These are phyloP conservation scores for Glycine latifolia DNA, from an alignment of 306 rosid genomes.

Conservation along the genomic window DNA sequence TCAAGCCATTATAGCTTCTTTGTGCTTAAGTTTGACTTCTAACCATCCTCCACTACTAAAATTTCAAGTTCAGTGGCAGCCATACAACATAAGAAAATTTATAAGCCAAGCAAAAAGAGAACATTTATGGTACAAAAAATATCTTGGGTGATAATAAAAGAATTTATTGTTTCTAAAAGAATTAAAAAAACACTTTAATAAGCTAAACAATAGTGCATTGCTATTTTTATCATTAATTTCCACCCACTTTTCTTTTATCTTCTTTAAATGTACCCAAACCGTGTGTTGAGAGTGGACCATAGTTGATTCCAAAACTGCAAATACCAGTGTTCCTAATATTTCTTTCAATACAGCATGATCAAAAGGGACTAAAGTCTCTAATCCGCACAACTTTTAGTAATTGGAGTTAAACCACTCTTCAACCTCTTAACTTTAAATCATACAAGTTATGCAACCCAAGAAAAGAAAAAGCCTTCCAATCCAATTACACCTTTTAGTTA, in stretches of 20 bases:
- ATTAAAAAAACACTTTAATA: too few relatives aligned
- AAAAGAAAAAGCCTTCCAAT: too few relatives aligned
- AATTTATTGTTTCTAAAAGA: too few relatives aligned
- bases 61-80: neutral
- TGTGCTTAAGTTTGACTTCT: neutral
- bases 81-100: too few relatives aligned
- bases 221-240: too few relatives aligned
- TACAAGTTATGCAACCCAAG: too few relatives aligned
- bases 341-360: too few relatives aligned
- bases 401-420: neutral
- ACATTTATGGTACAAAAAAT: neutral
- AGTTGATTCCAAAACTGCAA: neutral
- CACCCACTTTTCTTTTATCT: too few relatives aligned
- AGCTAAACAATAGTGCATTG: too few relatives aligned
- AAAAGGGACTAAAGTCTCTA: too few relatives aligned
- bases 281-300: neutral
- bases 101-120: neutral
- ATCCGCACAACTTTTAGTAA: neutral
- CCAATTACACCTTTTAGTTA: neutral
- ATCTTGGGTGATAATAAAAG: neutral
- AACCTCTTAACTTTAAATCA: neutral
- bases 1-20: neutral
- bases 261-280: neutral
- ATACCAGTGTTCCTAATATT: neutral
- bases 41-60: neutral